A percentile compares a stretch with the other conserved stretches of the same genome.
Evolutionary conservation across 2,329 filamentous ascomycete species (phyloP).

Genomic region (Neurospora sp.): DNA sequence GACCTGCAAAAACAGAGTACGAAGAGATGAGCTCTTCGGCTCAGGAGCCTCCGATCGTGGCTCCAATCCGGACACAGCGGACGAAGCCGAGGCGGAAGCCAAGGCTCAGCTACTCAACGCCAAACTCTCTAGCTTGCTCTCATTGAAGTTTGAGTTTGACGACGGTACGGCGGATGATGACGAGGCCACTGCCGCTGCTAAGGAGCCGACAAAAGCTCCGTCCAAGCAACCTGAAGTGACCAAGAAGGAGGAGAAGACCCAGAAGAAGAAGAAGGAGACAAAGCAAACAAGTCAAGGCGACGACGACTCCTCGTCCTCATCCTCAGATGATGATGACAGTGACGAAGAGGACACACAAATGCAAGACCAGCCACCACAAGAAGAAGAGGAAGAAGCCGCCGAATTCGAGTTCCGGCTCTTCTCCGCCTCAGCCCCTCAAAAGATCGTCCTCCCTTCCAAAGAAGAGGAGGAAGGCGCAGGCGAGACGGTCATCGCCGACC

Average conservation of each 20-base stretch:
- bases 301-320: not conserved
- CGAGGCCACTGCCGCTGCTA: not conserved
- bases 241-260: constrained; percentile 3
- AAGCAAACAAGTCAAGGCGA: constrained; percentile 2
- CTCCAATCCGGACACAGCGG: constrained; percentile 20
- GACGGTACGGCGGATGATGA: not conserved
- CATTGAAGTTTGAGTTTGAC: constrained; percentile 24
- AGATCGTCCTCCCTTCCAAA: constrained; percentile 38
- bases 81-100: constrained; percentile 29
- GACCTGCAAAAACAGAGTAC: constrained; percentile 31
- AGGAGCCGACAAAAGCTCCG: not conserved
- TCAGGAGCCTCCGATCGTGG: constrained; percentile 23
- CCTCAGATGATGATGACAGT: not conserved
- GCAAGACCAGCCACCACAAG: not conserved
- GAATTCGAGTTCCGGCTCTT: constrained; percentile 52
- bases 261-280: constrained; percentile 18
- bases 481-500: constrained; percentile 27
- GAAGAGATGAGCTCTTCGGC: constrained; percentile 42
- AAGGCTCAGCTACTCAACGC: constrained; percentile 29
- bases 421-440: constrained; percentile 30
- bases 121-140: constrained; percentile 37
- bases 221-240: not conserved
- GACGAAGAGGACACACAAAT: constrained; percentile 15
- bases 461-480: constrained; percentile 26
- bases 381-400: constrained; percentile 16